Percentiles rank a stretch among this genome's conserved stretches.
These are phyloP conservation scores for Euptelea pleiosperma DNA, from an alignment of 164 flowering plant species.

Conservation along the genomic window DNA sequence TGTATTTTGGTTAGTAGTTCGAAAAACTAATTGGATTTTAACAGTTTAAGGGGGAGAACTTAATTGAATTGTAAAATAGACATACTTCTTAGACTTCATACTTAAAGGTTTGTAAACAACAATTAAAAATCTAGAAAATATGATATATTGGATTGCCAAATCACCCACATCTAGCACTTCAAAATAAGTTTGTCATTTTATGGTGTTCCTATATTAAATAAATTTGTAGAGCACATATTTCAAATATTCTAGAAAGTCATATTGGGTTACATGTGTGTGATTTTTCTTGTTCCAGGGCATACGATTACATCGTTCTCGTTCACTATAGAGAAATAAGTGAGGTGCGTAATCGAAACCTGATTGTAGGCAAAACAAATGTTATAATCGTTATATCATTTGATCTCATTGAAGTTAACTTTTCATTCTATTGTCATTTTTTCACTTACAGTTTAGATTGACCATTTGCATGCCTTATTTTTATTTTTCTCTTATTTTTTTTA, in stretches of 20 bases:
- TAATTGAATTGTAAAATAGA: not conserved
- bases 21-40: too few species aligned
- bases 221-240: not conserved
- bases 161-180: too few species aligned
- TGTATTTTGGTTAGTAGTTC: too few species aligned
- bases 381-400: too few species aligned
- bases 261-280: not conserved
- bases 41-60: too few species aligned
- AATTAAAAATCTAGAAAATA: not conserved
- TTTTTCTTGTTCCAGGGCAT: slow-evolving; percentile 49
- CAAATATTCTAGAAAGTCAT: not conserved
- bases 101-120: not conserved
- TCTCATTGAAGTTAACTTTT: too few species aligned
- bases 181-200: not conserved
- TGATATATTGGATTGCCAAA: too few species aligned
- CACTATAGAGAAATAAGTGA: slow-evolving; percentile 71
- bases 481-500: too few species aligned
- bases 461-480: too few species aligned
- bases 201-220: not conserved
- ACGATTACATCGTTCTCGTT: slow-evolving; percentile 80
- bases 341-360: slow-evolving; percentile 34
- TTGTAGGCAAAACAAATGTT: too few species aligned
- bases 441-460: too few species aligned
- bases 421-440: too few species aligned
- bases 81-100: not conserved